Percentiles rank a stretch among this genome's conserved stretches.
These are phyloP conservation scores for Elsinoe arachidis DNA, from an alignment of 2,329 filamentous ascomycete genomes.

Conservation along the genomic window DNA sequence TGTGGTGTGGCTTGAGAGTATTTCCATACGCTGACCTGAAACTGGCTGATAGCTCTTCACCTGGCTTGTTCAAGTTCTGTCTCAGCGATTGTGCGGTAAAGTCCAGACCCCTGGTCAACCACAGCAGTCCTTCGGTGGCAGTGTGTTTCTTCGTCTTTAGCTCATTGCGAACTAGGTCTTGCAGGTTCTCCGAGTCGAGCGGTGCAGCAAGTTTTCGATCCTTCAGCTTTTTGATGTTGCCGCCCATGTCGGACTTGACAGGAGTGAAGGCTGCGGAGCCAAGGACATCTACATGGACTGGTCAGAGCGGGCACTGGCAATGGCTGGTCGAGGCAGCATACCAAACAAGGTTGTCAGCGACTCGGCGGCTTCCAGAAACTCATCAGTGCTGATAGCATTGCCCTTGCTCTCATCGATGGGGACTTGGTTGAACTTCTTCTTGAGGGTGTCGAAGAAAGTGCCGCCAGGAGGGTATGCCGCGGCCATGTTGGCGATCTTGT, in stretches of 20 bases:
- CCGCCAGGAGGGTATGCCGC: constrained; percentile 47
- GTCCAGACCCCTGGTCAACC: constrained; percentile 83
- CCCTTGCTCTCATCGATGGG: constrained; percentile 63
- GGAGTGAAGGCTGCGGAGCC: constrained; percentile 70
- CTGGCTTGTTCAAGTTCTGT: constrained; percentile 59
- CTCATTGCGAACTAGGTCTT: constrained; percentile 78
- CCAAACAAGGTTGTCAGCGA: constrained; percentile 80
- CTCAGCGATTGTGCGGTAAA: constrained; percentile 83
- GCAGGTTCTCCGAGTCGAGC: constrained; percentile 69
- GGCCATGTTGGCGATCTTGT: constrained; percentile 16
- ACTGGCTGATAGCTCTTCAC: constrained; percentile 71
- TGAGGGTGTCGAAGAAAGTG: constrained; percentile 80
- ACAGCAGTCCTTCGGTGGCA: constrained; percentile 82
- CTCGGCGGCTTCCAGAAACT: constrained; percentile 89
- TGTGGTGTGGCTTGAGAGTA: constrained; percentile 88
- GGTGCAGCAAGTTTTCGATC: constrained; percentile 72
- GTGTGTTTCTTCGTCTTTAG: constrained; percentile 80
- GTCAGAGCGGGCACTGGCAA: neutral
- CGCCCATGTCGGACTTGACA: constrained; percentile 83
- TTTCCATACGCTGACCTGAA: constrained; percentile 78
- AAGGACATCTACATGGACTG: constrained; percentile 42
- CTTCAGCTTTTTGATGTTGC: constrained; percentile 94
- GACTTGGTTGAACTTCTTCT: constrained; percentile 76
- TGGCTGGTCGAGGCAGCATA: constrained; percentile 31
- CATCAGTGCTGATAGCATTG: constrained; percentile 69